Conservation (phyloP, 1,284 basidiomycete species). For the Ganoderma sp. region DNA sequence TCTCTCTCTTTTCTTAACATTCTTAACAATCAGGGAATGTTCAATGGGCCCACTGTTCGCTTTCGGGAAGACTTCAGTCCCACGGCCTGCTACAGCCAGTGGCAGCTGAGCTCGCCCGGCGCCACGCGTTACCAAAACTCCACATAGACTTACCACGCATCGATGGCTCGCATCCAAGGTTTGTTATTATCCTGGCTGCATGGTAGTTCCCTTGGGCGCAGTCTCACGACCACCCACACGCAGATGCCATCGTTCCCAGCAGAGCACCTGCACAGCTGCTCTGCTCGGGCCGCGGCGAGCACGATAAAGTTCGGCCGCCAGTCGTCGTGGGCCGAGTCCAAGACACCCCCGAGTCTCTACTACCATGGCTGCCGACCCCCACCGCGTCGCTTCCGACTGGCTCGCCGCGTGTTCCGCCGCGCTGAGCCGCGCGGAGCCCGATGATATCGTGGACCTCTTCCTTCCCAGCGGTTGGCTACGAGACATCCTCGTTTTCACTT, state of each 20-base stretch:
- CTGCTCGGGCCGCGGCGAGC: neutral
- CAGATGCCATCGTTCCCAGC: slow-evolving; percentile 13
- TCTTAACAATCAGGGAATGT: neutral
- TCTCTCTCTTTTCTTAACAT: neutral
- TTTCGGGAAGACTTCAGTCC: neutral
- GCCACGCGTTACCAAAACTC: neutral
- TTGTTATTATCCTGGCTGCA: neutral
- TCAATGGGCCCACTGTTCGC: neutral
- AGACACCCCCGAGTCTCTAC: neutral
- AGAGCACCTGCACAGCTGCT: neutral
- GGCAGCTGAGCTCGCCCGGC: neutral
- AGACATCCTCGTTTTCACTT: slow-evolving; percentile 66
- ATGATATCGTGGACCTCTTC: slow-evolving; percentile 45
- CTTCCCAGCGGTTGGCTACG: slow-evolving; percentile 56
- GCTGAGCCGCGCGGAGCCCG: slow-evolving; percentile 43
- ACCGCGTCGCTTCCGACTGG: slow-evolving; percentile 50
- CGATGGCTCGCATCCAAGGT: neutral
- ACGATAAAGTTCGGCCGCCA: slow-evolving; percentile 5
- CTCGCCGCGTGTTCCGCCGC: slow-evolving; percentile 48
- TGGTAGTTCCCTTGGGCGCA: slow-evolving; percentile 5
- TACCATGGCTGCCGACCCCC: slow-evolving; percentile 11
- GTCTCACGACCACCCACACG: slow-evolving; percentile 2
- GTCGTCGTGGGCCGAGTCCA: neutral
- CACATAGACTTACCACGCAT: neutral
- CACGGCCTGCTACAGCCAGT: neutral